Evolutionary conservation across 176 grass and related monocot species (phyloP), one percentile per base, ranked within the genome.

Genomic region (Areca catechu): DNA sequence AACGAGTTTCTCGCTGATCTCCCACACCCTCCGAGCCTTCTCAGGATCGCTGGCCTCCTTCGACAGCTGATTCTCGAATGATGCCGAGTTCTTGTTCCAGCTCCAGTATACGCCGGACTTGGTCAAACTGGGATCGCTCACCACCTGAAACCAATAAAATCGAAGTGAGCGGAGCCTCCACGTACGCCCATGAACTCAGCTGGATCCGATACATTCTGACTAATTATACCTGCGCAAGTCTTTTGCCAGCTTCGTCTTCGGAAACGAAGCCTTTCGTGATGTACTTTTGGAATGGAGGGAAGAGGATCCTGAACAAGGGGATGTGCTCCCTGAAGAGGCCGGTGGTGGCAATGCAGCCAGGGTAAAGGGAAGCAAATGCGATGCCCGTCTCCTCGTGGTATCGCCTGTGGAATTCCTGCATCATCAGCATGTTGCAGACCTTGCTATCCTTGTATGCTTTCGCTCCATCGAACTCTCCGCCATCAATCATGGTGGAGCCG

Each of bases 381-480:
- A 97, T 21, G 4, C 87, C 93, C 6, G 87, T 97, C 62, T 88
- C 80, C 71, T 91, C 93, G 71, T 97, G 93, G 87, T 71, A 88
- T 49, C 93, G 78, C 3, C 83, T 51, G 73, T 98, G 93, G 56
- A 98, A 92, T 56, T 98, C 93, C 69, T 98, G 93, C 93, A 98
- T 98, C 51, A 76, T 98, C 50, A 98, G 71, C 93, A 92, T 98
- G 78, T 98, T 98, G 76, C 93, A 98, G 61, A 98, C 87, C 73
- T 92, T 98, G 76, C 93, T 98, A 78, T 98, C 93, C 73, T 98
- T 98, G 87, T 98, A 98, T 0, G 87, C 93, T 72, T 98, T 98
- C 0, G 93, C 93, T 28, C 93, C 93, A 29, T 97, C 93, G 72
- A 91, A 97, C 54, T 80, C 69, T 6, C 81, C 83, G 9, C 93